These are phyloP conservation scores for Diaporthe velutina DNA, from an alignment of 2,329 filamentous ascomycete species.

Conservation along the genomic window DNA sequence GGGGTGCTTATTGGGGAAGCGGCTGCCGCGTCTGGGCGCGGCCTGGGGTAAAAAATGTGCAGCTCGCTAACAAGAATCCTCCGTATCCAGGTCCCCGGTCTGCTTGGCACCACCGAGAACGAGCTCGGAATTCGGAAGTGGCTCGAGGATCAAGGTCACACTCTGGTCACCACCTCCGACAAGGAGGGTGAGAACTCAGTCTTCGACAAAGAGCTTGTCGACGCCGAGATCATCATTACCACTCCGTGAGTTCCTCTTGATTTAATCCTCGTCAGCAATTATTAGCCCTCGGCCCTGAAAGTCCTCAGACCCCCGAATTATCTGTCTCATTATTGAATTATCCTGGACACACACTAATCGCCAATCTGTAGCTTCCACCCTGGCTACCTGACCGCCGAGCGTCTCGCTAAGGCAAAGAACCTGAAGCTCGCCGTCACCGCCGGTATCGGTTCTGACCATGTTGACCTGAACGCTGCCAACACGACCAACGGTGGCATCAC, in stretches of 20 bases:
- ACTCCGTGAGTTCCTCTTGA: slow-evolving; percentile 77
- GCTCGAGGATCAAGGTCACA: slow-evolving; percentile 98
- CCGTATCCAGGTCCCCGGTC: slow-evolving; percentile 72
- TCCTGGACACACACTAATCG: neutral
- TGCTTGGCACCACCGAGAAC: slow-evolving; percentile 97
- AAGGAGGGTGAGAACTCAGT: slow-evolving; percentile 94
- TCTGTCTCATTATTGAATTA: neutral
- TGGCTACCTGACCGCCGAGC: slow-evolving; percentile 96
- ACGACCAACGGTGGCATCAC: slow-evolving; percentile 98
- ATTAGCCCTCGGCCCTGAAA: neutral
- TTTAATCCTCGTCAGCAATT: too few relatives aligned
- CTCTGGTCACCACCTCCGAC: slow-evolving; percentile 95
- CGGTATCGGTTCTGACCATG: slow-evolving; percentile 98
- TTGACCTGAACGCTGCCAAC: slow-evolving; percentile 97
- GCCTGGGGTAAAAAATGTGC: neutral
- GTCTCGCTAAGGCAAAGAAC: slow-evolving; percentile 97
- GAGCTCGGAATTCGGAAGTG: slow-evolving; percentile 97
- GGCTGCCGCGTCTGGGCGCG: slow-evolving; percentile 17
- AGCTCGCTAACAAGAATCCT: slow-evolving; percentile 27
- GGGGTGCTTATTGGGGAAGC: slow-evolving; percentile 16
- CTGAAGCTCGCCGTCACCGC: slow-evolving; percentile 97
- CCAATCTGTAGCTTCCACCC: slow-evolving; percentile 84
- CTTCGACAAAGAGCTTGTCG: slow-evolving; percentile 95
- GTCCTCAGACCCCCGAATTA: neutral
- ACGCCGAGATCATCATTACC: slow-evolving; percentile 98